Evolutionary conservation across 1,139 yeast species (phyloP), one percentile per base, ranked within the genome.

Genomic region (Pichia sp.): DNA sequence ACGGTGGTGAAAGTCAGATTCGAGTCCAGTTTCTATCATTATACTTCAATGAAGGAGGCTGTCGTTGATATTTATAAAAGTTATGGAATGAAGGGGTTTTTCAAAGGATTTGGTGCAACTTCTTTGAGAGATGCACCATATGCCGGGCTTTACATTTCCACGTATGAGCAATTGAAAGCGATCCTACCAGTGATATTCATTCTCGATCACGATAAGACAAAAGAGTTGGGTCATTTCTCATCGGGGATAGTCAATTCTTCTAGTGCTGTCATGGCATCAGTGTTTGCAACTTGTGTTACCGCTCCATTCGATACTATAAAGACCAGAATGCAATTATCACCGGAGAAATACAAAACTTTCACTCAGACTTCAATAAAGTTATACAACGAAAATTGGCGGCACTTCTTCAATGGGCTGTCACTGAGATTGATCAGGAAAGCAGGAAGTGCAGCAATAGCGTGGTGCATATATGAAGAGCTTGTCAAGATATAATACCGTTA

Each of bases 261-360:
- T 0, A 71, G 94, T 11, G 96, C 96, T 0, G 65, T 82, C 9
- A 37, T 67, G 9, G 85, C 96, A 0, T 93, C 97, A 0, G 67
- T 77, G 12, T 58, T 81, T 17, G 86, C 97, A 4, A 87, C 97
- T 0, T 68, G 91, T 0, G 63, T 85, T 16, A 91, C 98, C 0
- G 94, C 94, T 1, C 98, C 98, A 1, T 91, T 91, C 54, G 98
- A 91, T 54, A 86, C 96, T 0, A 75, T 91, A 31, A 91, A 91
- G 55, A 93, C 98, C 0, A 66, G 96, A 42, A 77, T 91, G 67
- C 98, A 91, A 61, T 63, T 88, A 34, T 62, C 71, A 29, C 82
- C 84, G 3, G 41, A 44, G 3, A 55, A 58, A 35, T 73, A 68
- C 52, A 54, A 48, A 25, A 56, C 60, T 13, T 72, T 75, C 41